Percentiles rank a stretch among this genome's conserved stretches.
phyloP scores from a whole-genome alignment of 2,329 filamentous ascomycete genomes.

The Pseudocercospora fijiensis region DNA sequence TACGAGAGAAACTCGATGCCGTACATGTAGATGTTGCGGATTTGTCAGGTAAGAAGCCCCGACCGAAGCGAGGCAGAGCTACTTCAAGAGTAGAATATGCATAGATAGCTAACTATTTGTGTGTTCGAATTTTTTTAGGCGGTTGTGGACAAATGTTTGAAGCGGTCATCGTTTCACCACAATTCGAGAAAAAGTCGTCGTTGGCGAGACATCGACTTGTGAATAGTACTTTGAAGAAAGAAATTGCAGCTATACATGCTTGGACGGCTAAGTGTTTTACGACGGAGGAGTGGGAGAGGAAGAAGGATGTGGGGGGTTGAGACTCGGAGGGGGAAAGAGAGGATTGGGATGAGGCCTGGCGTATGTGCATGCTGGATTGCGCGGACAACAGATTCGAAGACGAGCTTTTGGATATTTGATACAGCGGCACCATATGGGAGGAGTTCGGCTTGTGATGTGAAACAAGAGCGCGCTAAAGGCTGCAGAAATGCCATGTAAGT shows the following conservation, averaged over 20 bases:
- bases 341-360: too few species aligned
- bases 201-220: constrained; percentile 84
- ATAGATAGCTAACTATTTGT: too few species aligned
- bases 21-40: constrained; percentile 84
- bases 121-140: constrained; percentile 45
- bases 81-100: too few species aligned
- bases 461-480: neutral
- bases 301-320: constrained; percentile 50
- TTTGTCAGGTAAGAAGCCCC: constrained; percentile 67
- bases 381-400: too few species aligned
- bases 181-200: constrained; percentile 58
- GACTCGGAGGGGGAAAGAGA: too few species aligned
- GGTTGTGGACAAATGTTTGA: constrained; percentile 71
- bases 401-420: too few species aligned
- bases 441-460: too few species aligned
- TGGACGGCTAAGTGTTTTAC: constrained; percentile 96
- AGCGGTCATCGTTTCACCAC: constrained; percentile 62
- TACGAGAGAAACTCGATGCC: constrained; percentile 69
- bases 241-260: constrained; percentile 88
- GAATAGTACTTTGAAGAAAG: constrained; percentile 76
- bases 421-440: too few species aligned
- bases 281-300: constrained; percentile 82
- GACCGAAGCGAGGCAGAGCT: constrained; percentile 3
- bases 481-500: neutral
- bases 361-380: too few species aligned